Conservation (phyloP, 2,329 filamentous ascomycete species). For the Rhinocladiella similis region DNA sequence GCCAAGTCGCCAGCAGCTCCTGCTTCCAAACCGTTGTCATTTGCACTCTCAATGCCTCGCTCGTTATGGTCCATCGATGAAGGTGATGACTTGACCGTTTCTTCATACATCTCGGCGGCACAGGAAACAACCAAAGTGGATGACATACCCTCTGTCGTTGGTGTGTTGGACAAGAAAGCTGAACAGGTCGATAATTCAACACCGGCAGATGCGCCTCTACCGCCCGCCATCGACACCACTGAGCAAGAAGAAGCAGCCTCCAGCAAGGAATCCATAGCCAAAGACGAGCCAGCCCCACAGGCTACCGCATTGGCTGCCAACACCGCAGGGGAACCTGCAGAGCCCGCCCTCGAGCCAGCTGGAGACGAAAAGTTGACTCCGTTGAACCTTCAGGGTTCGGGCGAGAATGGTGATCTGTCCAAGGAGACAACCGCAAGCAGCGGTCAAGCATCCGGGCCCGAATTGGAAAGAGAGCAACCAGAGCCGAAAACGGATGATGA, state of each 20-base stretch:
- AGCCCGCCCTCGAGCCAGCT: conserved; percentile 38
- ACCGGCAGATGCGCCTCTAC: conserved; percentile 48
- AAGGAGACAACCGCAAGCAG: conserved; percentile 24
- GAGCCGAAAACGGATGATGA: conserved; percentile 22
- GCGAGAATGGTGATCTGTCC: conserved; percentile 21
- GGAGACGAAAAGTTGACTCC: conserved; percentile 34
- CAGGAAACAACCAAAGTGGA: conserved; percentile 1
- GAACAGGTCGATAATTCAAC: conserved; percentile 65
- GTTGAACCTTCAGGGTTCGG: conserved; percentile 8
- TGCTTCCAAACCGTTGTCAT: conserved; percentile 12
- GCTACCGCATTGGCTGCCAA: conserved; percentile 38
- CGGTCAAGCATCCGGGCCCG: conserved; percentile 14
- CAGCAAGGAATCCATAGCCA: not conserved
- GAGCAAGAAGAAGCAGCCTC: conserved; percentile 9
- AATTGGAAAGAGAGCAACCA: conserved; percentile 23
- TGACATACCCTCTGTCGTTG: not conserved
- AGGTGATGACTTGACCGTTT: conserved; percentile 21
- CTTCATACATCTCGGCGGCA: not conserved
- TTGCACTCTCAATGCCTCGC: conserved; percentile 23
- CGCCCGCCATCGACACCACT: conserved; percentile 12
- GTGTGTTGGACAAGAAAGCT: conserved; percentile 55
- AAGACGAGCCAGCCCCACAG: conserved; percentile 24
- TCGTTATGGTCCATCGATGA: conserved; percentile 29
- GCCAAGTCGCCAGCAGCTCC: conserved; percentile 49
- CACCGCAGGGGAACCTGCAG: conserved; percentile 36